phyloP scores from a whole-genome alignment of 169 alveolate genomes.

The Pseudocohnilembus persalinus region DNA sequence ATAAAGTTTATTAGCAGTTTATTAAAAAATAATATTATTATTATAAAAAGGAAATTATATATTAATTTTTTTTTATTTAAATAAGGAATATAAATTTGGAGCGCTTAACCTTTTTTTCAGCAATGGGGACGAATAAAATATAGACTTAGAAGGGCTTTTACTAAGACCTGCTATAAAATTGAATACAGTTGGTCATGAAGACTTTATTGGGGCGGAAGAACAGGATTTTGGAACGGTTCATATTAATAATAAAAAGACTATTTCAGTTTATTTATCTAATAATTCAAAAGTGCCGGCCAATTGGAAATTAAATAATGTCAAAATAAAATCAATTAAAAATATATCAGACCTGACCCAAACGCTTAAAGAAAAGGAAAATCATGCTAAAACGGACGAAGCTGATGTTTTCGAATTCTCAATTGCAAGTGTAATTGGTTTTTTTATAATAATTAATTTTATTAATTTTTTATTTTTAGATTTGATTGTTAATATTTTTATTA shows the following conservation, averaged over 20 bases:
- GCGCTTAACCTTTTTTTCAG: slow-evolving; percentile 57
- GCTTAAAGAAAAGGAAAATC: slow-evolving; percentile 69
- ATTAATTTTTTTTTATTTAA: too few relatives aligned
- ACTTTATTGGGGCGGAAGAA: slow-evolving; percentile 68
- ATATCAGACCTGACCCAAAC: slow-evolving; percentile 51
- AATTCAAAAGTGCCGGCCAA: slow-evolving; percentile 71
- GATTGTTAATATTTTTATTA: too few relatives aligned
- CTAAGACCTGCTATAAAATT: slow-evolving; percentile 68
- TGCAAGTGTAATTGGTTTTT: slow-evolving; percentile 50
- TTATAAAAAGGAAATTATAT: too few relatives aligned
- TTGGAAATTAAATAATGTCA: slow-evolving; percentile 77
- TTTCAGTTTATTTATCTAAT: slow-evolving; percentile 66
- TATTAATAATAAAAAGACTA: slow-evolving; percentile 60
- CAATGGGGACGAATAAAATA: slow-evolving; percentile 68
- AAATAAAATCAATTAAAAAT: slow-evolving; percentile 54
- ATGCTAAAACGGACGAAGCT: slow-evolving; percentile 79
- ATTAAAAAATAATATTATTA: too few relatives aligned
- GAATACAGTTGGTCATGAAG: slow-evolving; percentile 64
- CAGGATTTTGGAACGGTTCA: slow-evolving; percentile 75
- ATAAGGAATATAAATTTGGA: slow-evolving; percentile 66
- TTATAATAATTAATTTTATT: too few relatives aligned
- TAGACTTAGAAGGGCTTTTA: slow-evolving; percentile 63
- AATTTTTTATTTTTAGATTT: too few relatives aligned
- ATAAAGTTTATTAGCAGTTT: too few relatives aligned
- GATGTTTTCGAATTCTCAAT: slow-evolving; percentile 80